These are phyloP conservation scores for Mediolabrus comicus DNA, from an alignment of 108 stramenopile genomes.

Conservation along the genomic window DNA sequence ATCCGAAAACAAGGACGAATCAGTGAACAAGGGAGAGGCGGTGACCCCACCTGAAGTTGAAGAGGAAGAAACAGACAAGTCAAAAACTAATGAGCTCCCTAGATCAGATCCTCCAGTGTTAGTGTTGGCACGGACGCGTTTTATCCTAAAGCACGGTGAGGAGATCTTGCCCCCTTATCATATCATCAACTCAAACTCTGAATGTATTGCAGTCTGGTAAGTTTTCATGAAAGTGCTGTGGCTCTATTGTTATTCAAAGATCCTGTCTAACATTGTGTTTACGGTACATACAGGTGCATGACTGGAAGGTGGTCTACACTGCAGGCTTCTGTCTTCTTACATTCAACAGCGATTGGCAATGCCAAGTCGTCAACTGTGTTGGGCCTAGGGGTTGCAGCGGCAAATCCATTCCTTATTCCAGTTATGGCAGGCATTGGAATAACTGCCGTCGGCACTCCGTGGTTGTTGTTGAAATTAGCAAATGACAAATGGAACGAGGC, in stretches of 20 bases:
- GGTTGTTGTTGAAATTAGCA: conserved; percentile 32
- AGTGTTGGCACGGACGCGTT: conserved; percentile 52
- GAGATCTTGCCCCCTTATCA: conserved; percentile 65
- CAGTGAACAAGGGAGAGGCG: not conserved
- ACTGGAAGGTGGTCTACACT: conserved; percentile 45
- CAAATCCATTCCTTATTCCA: conserved; percentile 39
- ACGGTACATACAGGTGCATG: conserved; percentile 31
- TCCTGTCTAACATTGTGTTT: no score
- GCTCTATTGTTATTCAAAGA: no score
- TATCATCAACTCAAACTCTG: conserved; percentile 71
- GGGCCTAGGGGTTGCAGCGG: conserved; percentile 31
- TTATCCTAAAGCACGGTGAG: conserved; percentile 46
- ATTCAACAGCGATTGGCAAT: conserved; percentile 53
- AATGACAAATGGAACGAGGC: conserved; percentile 64
- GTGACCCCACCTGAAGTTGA: not conserved
- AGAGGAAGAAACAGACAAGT: not conserved
- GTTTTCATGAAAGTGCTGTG: not conserved
- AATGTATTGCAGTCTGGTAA: conserved; percentile 83
- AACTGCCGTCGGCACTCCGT: conserved; percentile 43
- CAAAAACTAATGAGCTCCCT: conserved; percentile 13
- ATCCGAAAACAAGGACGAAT: conserved; percentile 9
- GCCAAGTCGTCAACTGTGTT: conserved; percentile 38
- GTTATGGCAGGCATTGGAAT: conserved; percentile 27
- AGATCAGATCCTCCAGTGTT: conserved; percentile 49
- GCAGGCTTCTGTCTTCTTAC: conserved; percentile 48